A percentile compares a stretch with the other conserved stretches of the same genome.
Conservation (phyloP, 1,284 basidiomycete species). For the Cryptococcus sp. region DNA sequence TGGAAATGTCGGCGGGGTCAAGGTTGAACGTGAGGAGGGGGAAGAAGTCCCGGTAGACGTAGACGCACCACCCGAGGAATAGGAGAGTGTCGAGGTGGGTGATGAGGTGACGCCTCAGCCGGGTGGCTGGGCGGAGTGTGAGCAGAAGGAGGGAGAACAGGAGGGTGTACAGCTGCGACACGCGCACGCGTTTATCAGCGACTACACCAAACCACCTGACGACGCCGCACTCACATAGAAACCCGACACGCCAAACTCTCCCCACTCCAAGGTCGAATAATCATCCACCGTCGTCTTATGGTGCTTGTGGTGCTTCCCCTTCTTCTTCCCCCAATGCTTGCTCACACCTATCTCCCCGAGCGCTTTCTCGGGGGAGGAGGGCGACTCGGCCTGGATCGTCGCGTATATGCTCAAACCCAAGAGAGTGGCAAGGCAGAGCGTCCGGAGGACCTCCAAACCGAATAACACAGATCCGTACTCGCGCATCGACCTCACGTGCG, state of each 20-base stretch:
- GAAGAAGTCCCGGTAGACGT: slow-evolving; percentile 63
- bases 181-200: slow-evolving; percentile 1
- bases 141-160: slow-evolving; percentile 42
- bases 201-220: neutral
- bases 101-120: slow-evolving; percentile 38
- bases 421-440: slow-evolving; percentile 36
- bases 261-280: slow-evolving; percentile 46
- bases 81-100: slow-evolving; percentile 48
- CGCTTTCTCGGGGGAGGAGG: slow-evolving; percentile 2
- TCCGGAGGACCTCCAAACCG: slow-evolving; percentile 40
- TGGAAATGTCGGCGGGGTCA: slow-evolving; percentile 50
- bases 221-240: slow-evolving; percentile 43
- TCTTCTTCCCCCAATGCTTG: slow-evolving; percentile 28
- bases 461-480: slow-evolving; percentile 43
- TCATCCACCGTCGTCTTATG: slow-evolving; percentile 34
- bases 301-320: slow-evolving; percentile 36
- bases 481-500: slow-evolving; percentile 36
- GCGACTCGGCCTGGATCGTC: slow-evolving; percentile 42
- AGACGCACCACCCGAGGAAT: slow-evolving; percentile 53
- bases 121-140: slow-evolving; percentile 34
- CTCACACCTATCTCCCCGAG: slow-evolving; percentile 1
- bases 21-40: slow-evolving; percentile 58
- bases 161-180: slow-evolving; percentile 38
- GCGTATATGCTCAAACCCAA: slow-evolving; percentile 47
- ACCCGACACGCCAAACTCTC: slow-evolving; percentile 44